These are phyloP conservation scores for Suillus subluteus DNA, from an alignment of 768 basidiomycete species.

Conservation along the genomic window DNA sequence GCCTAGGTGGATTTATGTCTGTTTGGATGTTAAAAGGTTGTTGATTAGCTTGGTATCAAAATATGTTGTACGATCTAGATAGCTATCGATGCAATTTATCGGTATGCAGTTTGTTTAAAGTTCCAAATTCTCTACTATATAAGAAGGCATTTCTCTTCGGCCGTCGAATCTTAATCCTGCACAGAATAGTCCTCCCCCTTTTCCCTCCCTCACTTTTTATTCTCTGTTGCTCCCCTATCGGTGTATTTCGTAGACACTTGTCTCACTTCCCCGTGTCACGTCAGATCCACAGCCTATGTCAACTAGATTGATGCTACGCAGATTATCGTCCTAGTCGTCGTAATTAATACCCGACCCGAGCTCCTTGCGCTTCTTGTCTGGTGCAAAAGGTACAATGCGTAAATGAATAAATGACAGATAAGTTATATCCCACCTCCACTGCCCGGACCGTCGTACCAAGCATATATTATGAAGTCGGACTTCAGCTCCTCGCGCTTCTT, in stretches of 20 bases:
- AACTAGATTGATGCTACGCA: background rate
- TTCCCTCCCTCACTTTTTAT: background rate
- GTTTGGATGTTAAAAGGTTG: slow-evolving; percentile 1
- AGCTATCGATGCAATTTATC: background rate
- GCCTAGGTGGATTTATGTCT: slow-evolving; percentile 1
- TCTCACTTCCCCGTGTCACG: background rate
- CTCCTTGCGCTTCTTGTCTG: background rate
- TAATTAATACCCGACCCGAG: background rate
- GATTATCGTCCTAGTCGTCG: background rate
- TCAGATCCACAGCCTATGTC: background rate
- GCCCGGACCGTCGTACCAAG: background rate
- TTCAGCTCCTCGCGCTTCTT: background rate
- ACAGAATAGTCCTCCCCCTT: no score
- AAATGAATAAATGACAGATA: background rate
- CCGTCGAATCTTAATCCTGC: background rate
- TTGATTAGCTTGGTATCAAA: background rate
- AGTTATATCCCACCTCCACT: background rate
- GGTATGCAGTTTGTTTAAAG: background rate
- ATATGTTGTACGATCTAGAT: slow-evolving; percentile 5
- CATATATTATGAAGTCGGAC: background rate
- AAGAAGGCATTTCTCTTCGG: background rate
- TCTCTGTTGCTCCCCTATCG: background rate
- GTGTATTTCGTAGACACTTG: background rate
- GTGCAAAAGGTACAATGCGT: background rate
- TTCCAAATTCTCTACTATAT: background rate